Conservation (phyloP, 106 monocot species). For the Posidonia australis region DNA sequence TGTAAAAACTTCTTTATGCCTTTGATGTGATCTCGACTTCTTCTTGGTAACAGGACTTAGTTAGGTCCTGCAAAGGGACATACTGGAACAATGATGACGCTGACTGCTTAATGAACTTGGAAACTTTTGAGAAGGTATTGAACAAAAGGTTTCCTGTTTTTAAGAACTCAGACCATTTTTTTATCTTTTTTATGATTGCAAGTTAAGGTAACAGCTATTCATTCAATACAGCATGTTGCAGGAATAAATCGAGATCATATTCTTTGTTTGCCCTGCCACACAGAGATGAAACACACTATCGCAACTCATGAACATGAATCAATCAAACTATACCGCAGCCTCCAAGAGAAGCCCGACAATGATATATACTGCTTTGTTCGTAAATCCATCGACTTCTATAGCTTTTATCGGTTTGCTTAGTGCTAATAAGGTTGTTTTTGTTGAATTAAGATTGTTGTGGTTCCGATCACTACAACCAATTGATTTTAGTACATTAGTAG, state of each 20-base stretch:
- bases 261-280: conserved; percentile 33
- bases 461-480: too few relatives aligned
- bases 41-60: conserved; percentile 22
- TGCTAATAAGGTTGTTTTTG: too few relatives aligned
- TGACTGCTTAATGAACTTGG: conserved; percentile 26
- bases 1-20: too few relatives aligned
- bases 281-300: conserved; percentile 14
- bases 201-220: too few relatives aligned
- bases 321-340: conserved; percentile 6
- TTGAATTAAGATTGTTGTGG: too few relatives aligned
- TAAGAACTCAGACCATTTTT: too few relatives aligned
- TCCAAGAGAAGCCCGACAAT: conserved; percentile 3
- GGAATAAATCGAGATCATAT: conserved; percentile 22
- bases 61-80: conserved; percentile 22
- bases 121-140: conserved; percentile 26
- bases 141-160: too few relatives aligned
- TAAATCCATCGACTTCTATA: conserved; percentile 1
- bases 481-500: too few relatives aligned
- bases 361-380: conserved; percentile 27
- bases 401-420: background rate
- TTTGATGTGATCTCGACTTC: too few relatives aligned
- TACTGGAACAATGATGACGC: conserved; percentile 33
- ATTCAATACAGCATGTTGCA: conserved; percentile 12
- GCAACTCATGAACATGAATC: conserved; percentile 15
- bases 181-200: too few relatives aligned